Evolutionary conservation across 176 grass and related monocot species (phyloP).

Genomic region (Stipa capillata): DNA sequence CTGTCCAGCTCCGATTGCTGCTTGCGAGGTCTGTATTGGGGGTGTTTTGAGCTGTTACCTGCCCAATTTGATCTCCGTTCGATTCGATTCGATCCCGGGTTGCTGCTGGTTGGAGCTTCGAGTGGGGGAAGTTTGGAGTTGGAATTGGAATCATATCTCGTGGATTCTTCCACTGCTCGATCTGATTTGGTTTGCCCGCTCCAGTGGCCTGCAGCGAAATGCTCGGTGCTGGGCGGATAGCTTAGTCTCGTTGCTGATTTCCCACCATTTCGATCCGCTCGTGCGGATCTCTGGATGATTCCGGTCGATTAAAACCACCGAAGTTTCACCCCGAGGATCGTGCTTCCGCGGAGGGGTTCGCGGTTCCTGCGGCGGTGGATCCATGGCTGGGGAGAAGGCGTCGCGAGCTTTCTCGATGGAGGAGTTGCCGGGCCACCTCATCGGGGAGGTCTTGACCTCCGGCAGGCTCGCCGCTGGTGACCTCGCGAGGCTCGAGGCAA

Average conservation of each 20-base stretch:
- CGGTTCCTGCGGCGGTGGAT: neutral
- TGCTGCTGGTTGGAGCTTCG: neutral
- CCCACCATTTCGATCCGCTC: constrained; percentile 20
- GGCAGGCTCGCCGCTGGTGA: constrained; percentile 59
- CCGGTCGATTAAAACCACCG: constrained; percentile 4
- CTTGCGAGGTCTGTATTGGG: neutral
- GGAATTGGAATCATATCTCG: neutral
- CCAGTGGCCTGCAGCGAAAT: neutral
- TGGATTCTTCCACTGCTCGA: neutral
- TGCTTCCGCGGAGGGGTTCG: neutral
- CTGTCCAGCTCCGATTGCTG: neutral
- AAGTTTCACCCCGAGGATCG: neutral
- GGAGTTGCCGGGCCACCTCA: constrained; percentile 74
- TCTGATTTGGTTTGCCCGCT: neutral
- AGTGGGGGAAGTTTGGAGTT: neutral
- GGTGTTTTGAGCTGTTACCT: neutral
- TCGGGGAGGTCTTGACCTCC: constrained; percentile 70
- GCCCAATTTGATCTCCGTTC: neutral
- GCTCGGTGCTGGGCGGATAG: neutral
- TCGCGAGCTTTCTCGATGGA: constrained; percentile 62
- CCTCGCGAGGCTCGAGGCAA: constrained; percentile 68
- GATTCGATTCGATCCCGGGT: neutral
- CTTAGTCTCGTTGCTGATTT: neutral
- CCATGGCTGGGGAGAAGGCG: constrained; percentile 49
- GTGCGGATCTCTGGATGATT: constrained; percentile 32